Evolutionary conservation across 148 eudicot genomes (phyloP), one percentile per base, ranked within the genome.

Genomic region (Gaultheria prostrata): DNA sequence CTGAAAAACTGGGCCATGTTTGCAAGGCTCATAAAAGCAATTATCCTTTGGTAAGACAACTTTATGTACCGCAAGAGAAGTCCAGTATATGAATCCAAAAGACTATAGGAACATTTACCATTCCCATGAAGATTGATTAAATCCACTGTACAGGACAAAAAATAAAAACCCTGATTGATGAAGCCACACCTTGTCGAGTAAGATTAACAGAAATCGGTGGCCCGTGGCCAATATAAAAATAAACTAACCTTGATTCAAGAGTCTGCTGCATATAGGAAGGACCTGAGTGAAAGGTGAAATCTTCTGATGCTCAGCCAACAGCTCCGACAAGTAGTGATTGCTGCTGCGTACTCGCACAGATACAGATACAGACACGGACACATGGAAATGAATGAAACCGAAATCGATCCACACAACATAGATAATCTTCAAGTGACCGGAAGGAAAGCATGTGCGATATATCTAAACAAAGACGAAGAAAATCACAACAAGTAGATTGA

Each of bases 231-330:
- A 50, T 26, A 80, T 59, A 13, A 53, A 77, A 17, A 51, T 48
- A 8, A 77, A 17, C 57, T 48, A 8, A 97, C 99, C 99, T 97
- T 97, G 98, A 95, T 95, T 95, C 85, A 97, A 86, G 76, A 97
- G 95, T 65, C 93, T 94, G 90, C 90, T 93, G 85, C 96, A 97
- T 46, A 94, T 90, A 15, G 99, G 99, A 46, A 97, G 92, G 56
- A 97, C 89, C 89, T 95, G 98, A 88, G 90, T 88, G 85, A 97
- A 97, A 35, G 99, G 98, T 3, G 95, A 92, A 83, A 95, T 85
- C 91, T 97, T 97, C 82, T 97, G 98, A 87, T 95, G 99, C 87
- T 97, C 99, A 10, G 90, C 92, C 89, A 97, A 89, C 80, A 97
- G 89, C 91, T 95, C 99, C 32, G 95, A 85, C 92, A 95, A 88